Percentiles rank a stretch among this genome's conserved stretches.
These are phyloP conservation scores for Camelina sativa DNA, from an alignment of 345 rosid genomes.

Conservation along the genomic window DNA sequence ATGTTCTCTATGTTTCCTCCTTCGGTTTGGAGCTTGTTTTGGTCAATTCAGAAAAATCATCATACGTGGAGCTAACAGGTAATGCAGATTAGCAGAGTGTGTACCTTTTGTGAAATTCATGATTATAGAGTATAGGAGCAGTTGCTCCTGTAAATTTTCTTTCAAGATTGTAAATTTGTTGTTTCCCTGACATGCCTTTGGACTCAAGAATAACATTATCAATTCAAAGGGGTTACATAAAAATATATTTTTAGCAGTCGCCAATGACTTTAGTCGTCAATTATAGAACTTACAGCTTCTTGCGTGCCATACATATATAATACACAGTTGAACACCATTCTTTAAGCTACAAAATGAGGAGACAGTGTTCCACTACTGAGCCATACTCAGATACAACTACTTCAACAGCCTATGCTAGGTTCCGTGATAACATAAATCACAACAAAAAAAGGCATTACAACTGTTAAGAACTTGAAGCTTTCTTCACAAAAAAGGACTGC, in stretches of 20 bases:
- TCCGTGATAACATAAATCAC: constrained; percentile 25
- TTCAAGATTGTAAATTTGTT: constrained; percentile 30
- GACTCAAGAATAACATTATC: neutral
- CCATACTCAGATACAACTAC: constrained; percentile 9
- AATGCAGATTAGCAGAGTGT: constrained; percentile 13
- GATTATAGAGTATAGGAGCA: constrained; percentile 33
- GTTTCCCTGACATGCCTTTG: constrained; percentile 20
- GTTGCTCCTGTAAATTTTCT: constrained; percentile 31
- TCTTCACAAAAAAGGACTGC: constrained; percentile 23
- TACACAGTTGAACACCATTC: constrained; percentile 2
- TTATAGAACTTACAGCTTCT: constrained; percentile 14
- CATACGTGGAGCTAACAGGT: constrained; percentile 36
- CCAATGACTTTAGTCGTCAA: neutral
- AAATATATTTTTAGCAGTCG: neutral
- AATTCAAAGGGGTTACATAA: constrained; percentile 7
- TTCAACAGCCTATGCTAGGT: constrained; percentile 17
- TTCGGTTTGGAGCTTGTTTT: constrained; percentile 28
- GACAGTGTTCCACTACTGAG: constrained; percentile 12
- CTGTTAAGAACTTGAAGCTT: constrained; percentile 24
- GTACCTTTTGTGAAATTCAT: constrained; percentile 34
- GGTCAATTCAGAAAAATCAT: constrained; percentile 18
- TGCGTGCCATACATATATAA: constrained; percentile 11
- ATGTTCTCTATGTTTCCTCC: constrained; percentile 16
- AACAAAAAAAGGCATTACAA: constrained; percentile 2
- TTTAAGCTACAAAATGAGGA: constrained; percentile 10